phyloP scores from a whole-genome alignment of 2,329 filamentous ascomycete genomes.

The Atkinsonella texensis region DNA sequence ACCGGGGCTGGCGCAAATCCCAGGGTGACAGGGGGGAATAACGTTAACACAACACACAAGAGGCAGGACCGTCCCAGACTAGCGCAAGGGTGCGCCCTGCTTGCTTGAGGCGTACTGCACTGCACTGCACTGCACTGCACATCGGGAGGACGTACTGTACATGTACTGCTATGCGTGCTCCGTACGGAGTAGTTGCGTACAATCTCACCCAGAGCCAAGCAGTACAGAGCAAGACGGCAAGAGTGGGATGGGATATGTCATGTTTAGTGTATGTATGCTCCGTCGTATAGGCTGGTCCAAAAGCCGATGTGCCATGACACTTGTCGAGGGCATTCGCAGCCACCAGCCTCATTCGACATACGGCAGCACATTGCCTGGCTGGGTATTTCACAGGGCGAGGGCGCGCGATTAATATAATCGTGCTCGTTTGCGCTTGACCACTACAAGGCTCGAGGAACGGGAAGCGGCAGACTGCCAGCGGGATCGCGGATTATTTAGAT shows the following conservation, averaged over 20 bases:
- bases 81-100: conserved; percentile 10
- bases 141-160: background rate
- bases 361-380: no score
- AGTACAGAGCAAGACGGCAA: background rate
- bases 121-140: background rate
- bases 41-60: background rate
- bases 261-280: background rate
- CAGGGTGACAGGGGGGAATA: background rate
- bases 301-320: no score
- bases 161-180: no score
- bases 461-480: conserved; percentile 1
- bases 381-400: no score
- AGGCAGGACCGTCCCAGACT: conserved; percentile 8
- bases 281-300: no score
- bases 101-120: conserved; percentile 1
- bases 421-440: background rate
- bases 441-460: background rate
- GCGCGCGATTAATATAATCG: background rate
- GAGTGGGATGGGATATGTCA: background rate
- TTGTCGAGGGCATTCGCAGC: no score
- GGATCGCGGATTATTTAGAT: background rate
- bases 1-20: conserved; percentile 1
- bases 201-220: background rate
- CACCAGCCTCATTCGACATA: no score
- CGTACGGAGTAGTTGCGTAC: background rate